Evolutionary conservation across 192 early-diverging fungal genomes (phyloP).

Genomic region (Nowakowskiella sp.): DNA sequence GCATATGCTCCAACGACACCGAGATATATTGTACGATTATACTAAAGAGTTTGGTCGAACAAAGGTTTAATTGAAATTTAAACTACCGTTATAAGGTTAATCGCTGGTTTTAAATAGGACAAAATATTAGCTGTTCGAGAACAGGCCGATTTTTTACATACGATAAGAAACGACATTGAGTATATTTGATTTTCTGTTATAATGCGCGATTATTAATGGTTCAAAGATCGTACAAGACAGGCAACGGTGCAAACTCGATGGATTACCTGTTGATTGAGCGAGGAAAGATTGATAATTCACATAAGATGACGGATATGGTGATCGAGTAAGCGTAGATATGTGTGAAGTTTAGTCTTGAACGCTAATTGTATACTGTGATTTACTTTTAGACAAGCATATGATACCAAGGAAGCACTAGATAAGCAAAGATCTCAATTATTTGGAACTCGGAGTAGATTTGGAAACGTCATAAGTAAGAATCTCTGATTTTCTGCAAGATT

Average conservation of each 20-base stretch:
- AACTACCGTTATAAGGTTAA: neutral
- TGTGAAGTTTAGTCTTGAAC: neutral
- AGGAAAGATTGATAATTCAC: slow-evolving; percentile 58
- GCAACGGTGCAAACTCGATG: slow-evolving; percentile 20
- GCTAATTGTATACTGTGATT: slow-evolving; percentile 6
- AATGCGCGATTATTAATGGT: neutral
- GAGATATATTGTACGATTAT: slow-evolving; percentile 71
- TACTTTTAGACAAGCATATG: slow-evolving; percentile 62
- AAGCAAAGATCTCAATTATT: slow-evolving; percentile 51
- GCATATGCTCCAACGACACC: slow-evolving; percentile 66
- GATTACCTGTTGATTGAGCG: slow-evolving; percentile 68
- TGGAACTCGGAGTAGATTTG: slow-evolving; percentile 46
- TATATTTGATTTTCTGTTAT: slow-evolving; percentile 4
- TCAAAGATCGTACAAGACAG: slow-evolving; percentile 31
- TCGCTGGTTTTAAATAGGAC: slow-evolving; percentile 21
- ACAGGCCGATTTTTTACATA: slow-evolving; percentile 56
- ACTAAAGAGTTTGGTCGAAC: slow-evolving; percentile 68
- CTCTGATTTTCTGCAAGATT: neutral
- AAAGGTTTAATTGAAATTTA: slow-evolving; percentile 34
- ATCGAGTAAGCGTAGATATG: slow-evolving; percentile 50
- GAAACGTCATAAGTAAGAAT: slow-evolving; percentile 44
- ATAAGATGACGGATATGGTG: slow-evolving; percentile 67
- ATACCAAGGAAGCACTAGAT: slow-evolving; percentile 54
- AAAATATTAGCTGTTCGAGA: slow-evolving; percentile 57
- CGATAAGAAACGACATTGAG: slow-evolving; percentile 5